Conservation (phyloP, 352 stramenopile genomes). For the Phytopythium chamaehyphon region DNA sequence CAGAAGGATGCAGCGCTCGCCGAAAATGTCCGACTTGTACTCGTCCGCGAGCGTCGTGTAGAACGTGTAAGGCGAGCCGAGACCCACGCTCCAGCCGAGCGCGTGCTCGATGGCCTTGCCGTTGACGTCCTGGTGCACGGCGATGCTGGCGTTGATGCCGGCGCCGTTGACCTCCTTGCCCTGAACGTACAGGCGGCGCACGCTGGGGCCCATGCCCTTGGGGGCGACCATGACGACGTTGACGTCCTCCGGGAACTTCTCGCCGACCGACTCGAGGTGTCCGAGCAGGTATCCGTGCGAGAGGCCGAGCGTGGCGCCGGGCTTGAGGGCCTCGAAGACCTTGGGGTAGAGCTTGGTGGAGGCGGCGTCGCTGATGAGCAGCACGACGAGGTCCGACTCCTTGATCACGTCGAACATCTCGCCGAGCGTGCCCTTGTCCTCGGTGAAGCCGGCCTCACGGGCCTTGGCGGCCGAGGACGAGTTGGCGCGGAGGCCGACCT, state of each 20-base stretch:
- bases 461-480: constrained; percentile 81
- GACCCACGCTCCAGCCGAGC: constrained; percentile 95
- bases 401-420: constrained; percentile 97
- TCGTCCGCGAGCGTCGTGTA: constrained; percentile 95
- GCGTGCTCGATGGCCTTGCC: constrained; percentile 93
- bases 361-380: constrained; percentile 96
- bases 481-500: constrained; percentile 82
- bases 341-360: constrained; percentile 96
- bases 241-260: constrained; percentile 94
- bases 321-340: constrained; percentile 96
- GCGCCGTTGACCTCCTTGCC: constrained; percentile 97
- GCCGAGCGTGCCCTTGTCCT: constrained; percentile 92
- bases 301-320: constrained; percentile 94
- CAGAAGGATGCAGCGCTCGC: constrained; percentile 96
- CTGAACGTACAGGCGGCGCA: constrained; percentile 97
- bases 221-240: constrained; percentile 98
- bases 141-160: constrained; percentile 97
- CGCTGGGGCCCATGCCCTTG: constrained; percentile 97
- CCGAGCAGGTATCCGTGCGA: constrained; percentile 97
- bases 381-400: constrained; percentile 95
- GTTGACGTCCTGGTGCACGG: constrained; percentile 94
- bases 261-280: constrained; percentile 94
- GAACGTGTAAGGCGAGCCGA: constrained; percentile 98
- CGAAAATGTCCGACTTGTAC: constrained; percentile 99
- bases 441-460: constrained; percentile 89